A percentile compares a stretch with the other conserved stretches of the same genome.
Evolutionary conservation across 805 yeast genomes (phyloP).

Genomic region (Brettanomyces bruxellensis): DNA sequence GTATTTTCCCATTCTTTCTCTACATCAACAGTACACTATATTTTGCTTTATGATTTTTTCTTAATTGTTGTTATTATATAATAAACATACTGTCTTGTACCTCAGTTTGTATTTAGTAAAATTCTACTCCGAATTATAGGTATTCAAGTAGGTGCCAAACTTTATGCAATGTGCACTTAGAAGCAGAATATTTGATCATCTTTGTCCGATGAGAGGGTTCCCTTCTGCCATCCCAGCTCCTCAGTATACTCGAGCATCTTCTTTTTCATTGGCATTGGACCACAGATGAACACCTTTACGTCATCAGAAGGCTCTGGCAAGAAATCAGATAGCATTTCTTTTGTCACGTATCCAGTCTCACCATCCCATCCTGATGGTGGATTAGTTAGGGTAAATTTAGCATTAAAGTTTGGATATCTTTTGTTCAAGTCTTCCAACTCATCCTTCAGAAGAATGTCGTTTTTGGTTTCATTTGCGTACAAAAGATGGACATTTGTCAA

Average conservation of each 20-base stretch:
- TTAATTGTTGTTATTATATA: not conserved
- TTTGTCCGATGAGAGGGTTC: slow-evolving; percentile 20
- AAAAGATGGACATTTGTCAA: slow-evolving; percentile 50
- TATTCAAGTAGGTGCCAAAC: not conserved
- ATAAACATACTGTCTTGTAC: not conserved
- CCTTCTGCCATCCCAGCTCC: slow-evolving; percentile 52
- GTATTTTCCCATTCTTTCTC: no score
- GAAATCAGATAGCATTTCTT: slow-evolving; percentile 43
- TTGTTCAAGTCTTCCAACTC: slow-evolving; percentile 64
- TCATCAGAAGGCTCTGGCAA: slow-evolving; percentile 41
- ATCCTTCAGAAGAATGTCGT: slow-evolving; percentile 62
- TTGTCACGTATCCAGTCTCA: slow-evolving; percentile 49
- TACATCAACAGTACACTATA: no score
- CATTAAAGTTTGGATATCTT: slow-evolving; percentile 53
- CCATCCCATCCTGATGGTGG: slow-evolving; percentile 54
- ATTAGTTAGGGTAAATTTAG: slow-evolving; percentile 47
- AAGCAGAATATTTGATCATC: slow-evolving; percentile 30
- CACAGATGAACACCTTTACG: slow-evolving; percentile 62
- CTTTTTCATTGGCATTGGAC: slow-evolving; percentile 64
- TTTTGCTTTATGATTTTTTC: no score
- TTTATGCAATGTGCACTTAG: slow-evolving; percentile 6
- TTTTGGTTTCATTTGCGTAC: slow-evolving; percentile 67
- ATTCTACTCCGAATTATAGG: not conserved
- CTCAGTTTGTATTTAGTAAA: not conserved
- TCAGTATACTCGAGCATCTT: slow-evolving; percentile 39